Evolutionary conservation across 106 monocot genomes (phyloP).

Genomic region (Dendrobium nobile): DNA sequence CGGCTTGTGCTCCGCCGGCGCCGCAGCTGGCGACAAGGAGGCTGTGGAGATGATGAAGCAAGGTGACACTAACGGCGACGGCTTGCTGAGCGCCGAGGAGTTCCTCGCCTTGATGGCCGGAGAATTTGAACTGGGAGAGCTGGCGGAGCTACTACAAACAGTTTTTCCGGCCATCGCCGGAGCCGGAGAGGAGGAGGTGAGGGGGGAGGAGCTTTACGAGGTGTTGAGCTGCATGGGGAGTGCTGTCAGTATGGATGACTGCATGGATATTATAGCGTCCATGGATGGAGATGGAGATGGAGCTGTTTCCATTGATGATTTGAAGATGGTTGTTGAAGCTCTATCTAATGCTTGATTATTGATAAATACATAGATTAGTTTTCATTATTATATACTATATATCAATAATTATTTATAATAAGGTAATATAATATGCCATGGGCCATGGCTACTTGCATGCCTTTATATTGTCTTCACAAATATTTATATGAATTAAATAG

Average conservation of each 20-base stretch:
- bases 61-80: conserved; percentile 21
- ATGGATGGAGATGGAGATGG: conserved; percentile 53
- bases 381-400: neutral
- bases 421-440: neutral
- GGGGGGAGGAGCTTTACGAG: conserved; percentile 33
- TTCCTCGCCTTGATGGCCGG: neutral
- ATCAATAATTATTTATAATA: no score
- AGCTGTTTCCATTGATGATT: conserved; percentile 28
- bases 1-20: conserved; percentile 12
- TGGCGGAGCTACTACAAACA: neutral
- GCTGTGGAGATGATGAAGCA: conserved; percentile 24
- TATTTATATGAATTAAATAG: no score
- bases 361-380: neutral
- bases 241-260: conserved; percentile 25
- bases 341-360: neutral
- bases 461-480: no score
- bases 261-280: conserved; percentile 34
- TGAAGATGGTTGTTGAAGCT: conserved; percentile 27
- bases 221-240: conserved; percentile 13
- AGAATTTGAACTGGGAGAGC: neutral
- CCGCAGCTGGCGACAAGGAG: neutral
- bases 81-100: conserved; percentile 20
- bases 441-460: neutral
- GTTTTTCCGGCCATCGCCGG: neutral
- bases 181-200: conserved; percentile 7